Evolutionary conservation across 441 rosid species (phyloP).

Genomic region (Brassica balearica): DNA sequence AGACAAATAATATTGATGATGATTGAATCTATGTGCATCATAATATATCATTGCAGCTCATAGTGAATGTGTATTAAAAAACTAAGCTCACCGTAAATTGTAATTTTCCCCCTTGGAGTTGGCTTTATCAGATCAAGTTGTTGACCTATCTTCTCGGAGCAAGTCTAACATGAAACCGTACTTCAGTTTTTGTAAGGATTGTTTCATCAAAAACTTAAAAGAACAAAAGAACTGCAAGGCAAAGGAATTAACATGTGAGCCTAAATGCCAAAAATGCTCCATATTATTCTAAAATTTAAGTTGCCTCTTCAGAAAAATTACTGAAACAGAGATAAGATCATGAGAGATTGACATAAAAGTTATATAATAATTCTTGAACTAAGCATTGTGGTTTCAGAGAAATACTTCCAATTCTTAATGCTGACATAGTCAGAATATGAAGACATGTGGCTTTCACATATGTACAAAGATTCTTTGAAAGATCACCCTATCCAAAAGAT

Average conservation of each 20-base stretch:
- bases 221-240: background rate
- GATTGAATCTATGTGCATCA: background rate
- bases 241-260: slow-evolving; percentile 61
- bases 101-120: slow-evolving; percentile 59
- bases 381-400: slow-evolving; percentile 32
- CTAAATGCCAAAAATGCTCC: slow-evolving; percentile 72
- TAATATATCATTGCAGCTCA: slow-evolving; percentile 22
- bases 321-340: slow-evolving; percentile 21
- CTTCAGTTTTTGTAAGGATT: background rate
- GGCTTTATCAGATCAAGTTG: slow-evolving; percentile 75
- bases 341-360: slow-evolving; percentile 10
- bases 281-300: slow-evolving; percentile 55
- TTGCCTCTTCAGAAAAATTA: slow-evolving; percentile 52
- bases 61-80: slow-evolving; percentile 12
- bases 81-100: slow-evolving; percentile 67
- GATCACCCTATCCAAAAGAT: slow-evolving; percentile 73
- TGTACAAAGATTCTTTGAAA: slow-evolving; percentile 58
- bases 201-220: slow-evolving; percentile 1
- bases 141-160: slow-evolving; percentile 63
- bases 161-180: slow-evolving; percentile 68
- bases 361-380: background rate
- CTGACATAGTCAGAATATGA: slow-evolving; percentile 79
- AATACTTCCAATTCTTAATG: slow-evolving; percentile 64
- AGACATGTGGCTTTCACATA: slow-evolving; percentile 70
- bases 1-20: slow-evolving; percentile 14